Percentiles rank a stretch among this genome's conserved stretches.
These are phyloP conservation scores for Tillandsia fasciculata DNA, from an alignment of 176 grass and related monocot species.

Conservation along the genomic window DNA sequence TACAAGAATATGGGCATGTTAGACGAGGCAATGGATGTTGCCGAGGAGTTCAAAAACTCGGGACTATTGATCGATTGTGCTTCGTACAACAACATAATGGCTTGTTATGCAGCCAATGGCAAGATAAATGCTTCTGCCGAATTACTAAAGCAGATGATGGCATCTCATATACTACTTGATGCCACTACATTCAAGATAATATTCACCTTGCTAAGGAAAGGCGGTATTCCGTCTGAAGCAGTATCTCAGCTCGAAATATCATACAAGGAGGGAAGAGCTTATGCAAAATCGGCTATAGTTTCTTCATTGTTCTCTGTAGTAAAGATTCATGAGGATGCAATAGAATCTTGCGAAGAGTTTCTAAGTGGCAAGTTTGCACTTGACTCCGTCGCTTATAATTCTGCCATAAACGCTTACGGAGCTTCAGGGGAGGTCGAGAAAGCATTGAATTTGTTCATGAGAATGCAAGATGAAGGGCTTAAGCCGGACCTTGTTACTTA, in stretches of 20 bases:
- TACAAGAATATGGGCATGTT: conserved; percentile 69
- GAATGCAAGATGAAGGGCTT: conserved; percentile 46
- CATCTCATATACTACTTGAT: conserved; percentile 35
- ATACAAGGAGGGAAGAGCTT: conserved; percentile 35
- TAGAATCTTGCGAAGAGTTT: conserved; percentile 44
- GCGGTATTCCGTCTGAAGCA: conserved; percentile 28
- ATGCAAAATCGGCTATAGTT: conserved; percentile 31
- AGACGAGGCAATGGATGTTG: conserved; percentile 33
- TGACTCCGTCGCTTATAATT: conserved; percentile 44
- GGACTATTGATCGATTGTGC: conserved; percentile 42
- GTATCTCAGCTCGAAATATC: conserved; percentile 40
- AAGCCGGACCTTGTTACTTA: conserved; percentile 38
- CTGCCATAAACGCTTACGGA: conserved; percentile 50
- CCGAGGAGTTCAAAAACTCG: conserved; percentile 46
- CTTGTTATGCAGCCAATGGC: conserved; percentile 38
- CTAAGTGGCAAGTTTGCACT: conserved; percentile 23
- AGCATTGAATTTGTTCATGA: conserved; percentile 50
- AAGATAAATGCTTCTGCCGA: conserved; percentile 49
- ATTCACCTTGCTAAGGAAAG: conserved; percentile 46
- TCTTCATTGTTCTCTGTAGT: conserved; percentile 50
- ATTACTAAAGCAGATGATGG: conserved; percentile 54
- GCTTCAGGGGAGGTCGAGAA: conserved; percentile 41
- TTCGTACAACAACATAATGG: conserved; percentile 54
- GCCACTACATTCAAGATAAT: conserved; percentile 42
- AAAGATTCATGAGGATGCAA: conserved; percentile 32